Evolutionary conservation across 169 alveolate genomes (phyloP).

Genomic region (Cryptosporidium ryanae): DNA sequence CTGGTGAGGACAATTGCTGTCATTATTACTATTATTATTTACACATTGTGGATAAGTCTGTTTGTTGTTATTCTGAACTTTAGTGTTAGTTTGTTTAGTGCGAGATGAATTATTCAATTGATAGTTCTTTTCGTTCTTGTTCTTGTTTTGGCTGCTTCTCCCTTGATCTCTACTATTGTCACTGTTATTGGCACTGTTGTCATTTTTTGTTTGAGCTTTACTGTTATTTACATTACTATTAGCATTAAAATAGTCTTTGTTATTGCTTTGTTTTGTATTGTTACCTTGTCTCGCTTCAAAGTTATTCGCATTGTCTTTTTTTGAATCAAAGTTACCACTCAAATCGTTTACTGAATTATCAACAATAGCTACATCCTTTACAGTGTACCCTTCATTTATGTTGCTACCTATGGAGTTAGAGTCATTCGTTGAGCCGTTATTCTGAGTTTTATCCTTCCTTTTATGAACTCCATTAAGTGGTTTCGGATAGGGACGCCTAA

Average conservation of each 20-base stretch:
- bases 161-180: neutral
- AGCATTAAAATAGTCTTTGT: neutral
- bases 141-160: neutral
- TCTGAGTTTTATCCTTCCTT: constrained; percentile 49
- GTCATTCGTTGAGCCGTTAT: neutral
- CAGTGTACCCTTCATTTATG: constrained; percentile 10
- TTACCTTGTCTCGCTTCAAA: constrained; percentile 1
- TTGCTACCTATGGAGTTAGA: constrained; percentile 17
- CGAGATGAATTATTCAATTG: neutral
- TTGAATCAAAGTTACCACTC: neutral
- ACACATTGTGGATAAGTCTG: neutral
- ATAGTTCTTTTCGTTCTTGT: neutral
- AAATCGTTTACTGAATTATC: neutral
- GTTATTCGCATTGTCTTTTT: neutral
- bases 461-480: constrained; percentile 71
- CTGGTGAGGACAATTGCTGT: constrained; percentile 12
- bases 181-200: constrained; percentile 7
- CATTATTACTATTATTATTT: constrained; percentile 1
- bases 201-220: neutral
- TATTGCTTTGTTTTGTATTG: neutral
- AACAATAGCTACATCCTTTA: too few relatives aligned
- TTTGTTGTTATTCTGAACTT: constrained; percentile 1
- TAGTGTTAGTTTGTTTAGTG: neutral
- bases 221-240: constrained; percentile 4
- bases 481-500: constrained; percentile 70